phyloP scores from a whole-genome alignment of 2,329 filamentous ascomycete species.

The Xylaria sp. region DNA sequence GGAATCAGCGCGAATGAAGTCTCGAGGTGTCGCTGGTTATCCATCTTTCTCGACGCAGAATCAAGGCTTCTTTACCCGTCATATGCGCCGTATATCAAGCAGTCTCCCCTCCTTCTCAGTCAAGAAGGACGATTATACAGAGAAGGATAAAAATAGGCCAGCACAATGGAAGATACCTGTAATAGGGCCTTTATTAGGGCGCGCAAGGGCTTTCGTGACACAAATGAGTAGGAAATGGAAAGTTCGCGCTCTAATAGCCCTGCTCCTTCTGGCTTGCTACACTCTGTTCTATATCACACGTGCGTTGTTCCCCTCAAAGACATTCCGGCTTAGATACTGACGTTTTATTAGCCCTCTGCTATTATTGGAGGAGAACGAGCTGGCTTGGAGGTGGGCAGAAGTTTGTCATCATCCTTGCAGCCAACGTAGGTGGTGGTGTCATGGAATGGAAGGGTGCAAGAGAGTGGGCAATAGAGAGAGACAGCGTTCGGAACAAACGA shows the following conservation, averaged over 20 bases:
- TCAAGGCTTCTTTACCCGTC: constrained; percentile 86
- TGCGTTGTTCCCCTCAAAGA: constrained; percentile 60
- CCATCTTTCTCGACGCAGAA: constrained; percentile 83
- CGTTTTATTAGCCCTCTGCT: constrained; percentile 57
- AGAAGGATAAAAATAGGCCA: constrained; percentile 80
- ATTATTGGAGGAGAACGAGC: constrained; percentile 75
- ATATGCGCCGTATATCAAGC: constrained; percentile 82
- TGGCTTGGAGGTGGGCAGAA: constrained; percentile 87
- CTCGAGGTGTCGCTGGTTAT: constrained; percentile 76
- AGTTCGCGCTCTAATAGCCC: constrained; percentile 67
- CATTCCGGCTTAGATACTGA: constrained; percentile 42
- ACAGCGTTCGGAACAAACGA: constrained; percentile 95
- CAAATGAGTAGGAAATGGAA: constrained; percentile 73
- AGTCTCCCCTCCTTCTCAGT: constrained; percentile 79
- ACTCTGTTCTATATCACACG: constrained; percentile 77
- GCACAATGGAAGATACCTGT: constrained; percentile 64
- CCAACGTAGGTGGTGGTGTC: constrained; percentile 94
- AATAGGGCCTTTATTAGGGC: constrained; percentile 59
- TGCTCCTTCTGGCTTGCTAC: constrained; percentile 69
- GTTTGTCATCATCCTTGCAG: constrained; percentile 90
- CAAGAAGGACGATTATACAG: constrained; percentile 64
- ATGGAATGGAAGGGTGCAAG: constrained; percentile 99
- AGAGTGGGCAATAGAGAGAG: constrained; percentile 97
- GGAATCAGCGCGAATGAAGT: constrained; percentile 84
- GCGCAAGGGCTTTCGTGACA: constrained; percentile 57